Evolutionary conservation across 805 yeast species (phyloP), one percentile per base, ranked within the genome.

Genomic region (Cephaloascus albidus): DNA sequence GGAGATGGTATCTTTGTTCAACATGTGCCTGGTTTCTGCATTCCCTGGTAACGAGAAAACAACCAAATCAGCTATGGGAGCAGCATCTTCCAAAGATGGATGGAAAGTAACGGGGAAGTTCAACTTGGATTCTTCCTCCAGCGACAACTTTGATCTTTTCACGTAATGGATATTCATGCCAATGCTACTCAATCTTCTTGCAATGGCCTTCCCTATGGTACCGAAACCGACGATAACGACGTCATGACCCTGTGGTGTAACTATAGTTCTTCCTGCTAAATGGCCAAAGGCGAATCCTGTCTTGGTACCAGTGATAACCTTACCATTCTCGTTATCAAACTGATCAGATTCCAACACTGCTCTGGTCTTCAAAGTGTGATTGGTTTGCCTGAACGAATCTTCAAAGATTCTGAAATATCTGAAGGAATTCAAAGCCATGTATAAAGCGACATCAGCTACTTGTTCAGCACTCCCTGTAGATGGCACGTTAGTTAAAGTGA

Each of bases 391-490:
- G 32, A 78, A 57, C 10, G 59, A 51, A 2, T 53, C 50, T 42
- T 72, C 74, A 53, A 74, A 73, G 36, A 68, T 55, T 1, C 68
- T 55, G 42, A 76, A 74, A 54, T 70, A 68, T 45, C 93, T 67
- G 61, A 80, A 81, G 18, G 77, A 70, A 31, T 76, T 68, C 41
- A 84, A 53, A 0, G 83, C 61, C 46, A 79, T 66, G 50, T 62
- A 70, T 35, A 82, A 58, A 3, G 81, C 90, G 42, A 79, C 60
- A 45, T 85, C 94, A 3, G 89, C 84, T 20, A 85, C 94, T 14
- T 83, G 81, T 33, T 67, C 74, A 1, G 84, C 75, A 0, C 82
- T 77, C 32, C 66, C 61, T 10, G 72, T 52, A 18, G 67, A 53
- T 1, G 72, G 70, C 18, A 78, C 78, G 51, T 85, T 81, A 43